Percentiles rank a stretch among this genome's conserved stretches.
These are phyloP conservation scores for Pontederia paniculata DNA, from an alignment of 176 grass and related monocot genomes.

Conservation along the genomic window DNA sequence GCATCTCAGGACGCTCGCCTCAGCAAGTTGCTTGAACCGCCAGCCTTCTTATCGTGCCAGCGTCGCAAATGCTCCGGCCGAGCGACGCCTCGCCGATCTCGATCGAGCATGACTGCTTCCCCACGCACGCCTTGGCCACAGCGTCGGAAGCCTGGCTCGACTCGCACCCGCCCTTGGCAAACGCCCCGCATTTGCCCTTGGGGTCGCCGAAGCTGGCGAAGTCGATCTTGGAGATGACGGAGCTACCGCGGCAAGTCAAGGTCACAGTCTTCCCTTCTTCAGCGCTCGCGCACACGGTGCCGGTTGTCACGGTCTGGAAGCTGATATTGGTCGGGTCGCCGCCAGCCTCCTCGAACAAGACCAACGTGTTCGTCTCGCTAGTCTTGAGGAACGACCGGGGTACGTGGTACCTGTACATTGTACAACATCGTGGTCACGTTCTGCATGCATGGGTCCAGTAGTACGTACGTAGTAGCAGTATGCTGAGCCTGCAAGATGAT, in stretches of 20 bases:
- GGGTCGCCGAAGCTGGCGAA: constrained; percentile 35
- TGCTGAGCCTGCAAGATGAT: neutral
- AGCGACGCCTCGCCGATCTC: neutral
- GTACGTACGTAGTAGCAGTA: neutral
- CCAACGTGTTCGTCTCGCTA: constrained; percentile 34
- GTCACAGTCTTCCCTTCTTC: constrained; percentile 23
- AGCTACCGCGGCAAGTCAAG: constrained; percentile 35
- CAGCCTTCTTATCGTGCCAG: too few species aligned
- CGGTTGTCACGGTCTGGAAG: constrained; percentile 31
- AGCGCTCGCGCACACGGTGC: constrained; percentile 24
- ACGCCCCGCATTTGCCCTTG: constrained; percentile 32
- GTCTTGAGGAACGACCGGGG: constrained; percentile 47
- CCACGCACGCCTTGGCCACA: constrained; percentile 12
- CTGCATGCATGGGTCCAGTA: neutral
- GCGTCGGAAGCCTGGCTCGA: constrained; percentile 5
- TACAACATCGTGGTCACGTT: neutral
- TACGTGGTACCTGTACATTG: constrained; percentile 46
- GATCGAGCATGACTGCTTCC: constrained; percentile 17
- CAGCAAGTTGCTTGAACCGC: too few species aligned
- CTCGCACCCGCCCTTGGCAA: constrained; percentile 29
- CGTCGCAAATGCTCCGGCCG: too few species aligned
- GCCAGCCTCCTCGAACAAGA: constrained; percentile 76
- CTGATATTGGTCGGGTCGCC: constrained; percentile 21
- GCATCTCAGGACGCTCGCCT: too few species aligned
- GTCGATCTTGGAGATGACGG: constrained; percentile 33